A percentile compares a stretch with the other conserved stretches of the same genome.
phyloP scores from a whole-genome alignment of 371 early-diverging fungal species.

The Haplosporangium sp. region DNA sequence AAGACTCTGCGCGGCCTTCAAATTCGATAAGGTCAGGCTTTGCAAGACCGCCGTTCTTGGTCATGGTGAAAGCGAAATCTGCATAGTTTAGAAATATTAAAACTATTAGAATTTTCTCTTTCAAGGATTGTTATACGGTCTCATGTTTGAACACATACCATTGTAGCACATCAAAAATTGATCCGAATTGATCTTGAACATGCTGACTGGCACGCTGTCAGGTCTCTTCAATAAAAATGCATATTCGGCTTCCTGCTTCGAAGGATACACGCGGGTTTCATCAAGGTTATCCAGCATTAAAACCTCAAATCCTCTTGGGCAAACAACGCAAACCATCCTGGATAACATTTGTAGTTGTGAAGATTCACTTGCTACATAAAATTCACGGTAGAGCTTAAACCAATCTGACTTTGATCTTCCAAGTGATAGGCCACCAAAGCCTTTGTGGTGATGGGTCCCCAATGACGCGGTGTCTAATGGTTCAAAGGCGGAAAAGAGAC shows the following conservation, averaged over 20 bases:
- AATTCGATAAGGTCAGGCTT: constrained; percentile 48
- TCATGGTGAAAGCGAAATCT: constrained; percentile 53
- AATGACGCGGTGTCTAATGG: constrained; percentile 45
- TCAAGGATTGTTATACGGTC: too few species aligned
- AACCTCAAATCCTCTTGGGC: constrained; percentile 92
- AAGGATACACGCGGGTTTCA: constrained; percentile 68
- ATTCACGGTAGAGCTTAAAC: constrained; percentile 56
- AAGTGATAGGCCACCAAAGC: constrained; percentile 36
- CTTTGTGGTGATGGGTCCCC: constrained; percentile 18
- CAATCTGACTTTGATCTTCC: constrained; percentile 48
- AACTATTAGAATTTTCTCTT: neutral
- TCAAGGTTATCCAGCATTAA: constrained; percentile 83
- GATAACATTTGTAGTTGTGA: constrained; percentile 82
- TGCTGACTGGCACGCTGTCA: constrained; percentile 79
- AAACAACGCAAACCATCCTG: constrained; percentile 87
- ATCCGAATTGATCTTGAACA: constrained; percentile 82
- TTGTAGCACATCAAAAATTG: constrained; percentile 91
- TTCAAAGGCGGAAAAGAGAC: constrained; percentile 43
- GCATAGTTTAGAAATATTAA: neutral
- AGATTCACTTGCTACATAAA: constrained; percentile 90
- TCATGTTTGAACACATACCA: constrained; percentile 55
- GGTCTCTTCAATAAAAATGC: constrained; percentile 75
- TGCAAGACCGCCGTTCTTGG: constrained; percentile 34
- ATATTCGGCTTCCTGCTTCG: constrained; percentile 76
- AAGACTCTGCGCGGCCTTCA: constrained; percentile 48